Evolutionary conservation across 2,329 filamentous ascomycete genomes (phyloP).

Genomic region (Penicillium sp.): DNA sequence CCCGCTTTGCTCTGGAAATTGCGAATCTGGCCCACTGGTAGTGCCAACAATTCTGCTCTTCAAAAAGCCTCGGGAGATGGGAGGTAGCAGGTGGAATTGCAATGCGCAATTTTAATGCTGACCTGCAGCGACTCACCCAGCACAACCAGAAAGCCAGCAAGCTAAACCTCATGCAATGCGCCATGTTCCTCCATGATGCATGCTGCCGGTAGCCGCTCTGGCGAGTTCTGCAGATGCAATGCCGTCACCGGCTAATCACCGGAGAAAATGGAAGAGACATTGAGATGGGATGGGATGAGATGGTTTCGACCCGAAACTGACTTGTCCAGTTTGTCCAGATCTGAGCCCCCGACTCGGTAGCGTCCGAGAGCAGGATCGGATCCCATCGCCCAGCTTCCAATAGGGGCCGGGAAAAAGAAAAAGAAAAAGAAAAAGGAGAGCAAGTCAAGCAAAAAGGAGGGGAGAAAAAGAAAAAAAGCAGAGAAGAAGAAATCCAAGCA

Average conservation of each 20-base stretch:
- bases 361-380: neutral
- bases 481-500: too few relatives aligned
- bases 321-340: neutral
- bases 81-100: too few relatives aligned
- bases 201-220: slow-evolving; percentile 7
- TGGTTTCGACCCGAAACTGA: neutral
- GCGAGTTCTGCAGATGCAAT: neutral
- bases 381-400: neutral
- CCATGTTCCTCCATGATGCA: neutral
- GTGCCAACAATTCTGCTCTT: too few relatives aligned
- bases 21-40: neutral
- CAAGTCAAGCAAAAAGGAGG: too few relatives aligned
- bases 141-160: neutral
- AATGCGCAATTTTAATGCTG: too few relatives aligned
- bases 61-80: too few relatives aligned
- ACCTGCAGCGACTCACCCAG: too few relatives aligned
- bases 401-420: neutral
- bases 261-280: neutral
- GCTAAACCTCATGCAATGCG: neutral
- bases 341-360: neutral
- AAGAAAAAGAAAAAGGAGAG: slow-evolving; percentile 9
- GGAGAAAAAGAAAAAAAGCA: too few relatives aligned
- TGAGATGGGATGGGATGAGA: neutral
- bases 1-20: slow-evolving; percentile 2
- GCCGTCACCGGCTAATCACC: neutral